Base-by-base conservation (phyloP, 2,329 filamentous ascomycete genomes). In the Elsinoe arachidis region DNA sequence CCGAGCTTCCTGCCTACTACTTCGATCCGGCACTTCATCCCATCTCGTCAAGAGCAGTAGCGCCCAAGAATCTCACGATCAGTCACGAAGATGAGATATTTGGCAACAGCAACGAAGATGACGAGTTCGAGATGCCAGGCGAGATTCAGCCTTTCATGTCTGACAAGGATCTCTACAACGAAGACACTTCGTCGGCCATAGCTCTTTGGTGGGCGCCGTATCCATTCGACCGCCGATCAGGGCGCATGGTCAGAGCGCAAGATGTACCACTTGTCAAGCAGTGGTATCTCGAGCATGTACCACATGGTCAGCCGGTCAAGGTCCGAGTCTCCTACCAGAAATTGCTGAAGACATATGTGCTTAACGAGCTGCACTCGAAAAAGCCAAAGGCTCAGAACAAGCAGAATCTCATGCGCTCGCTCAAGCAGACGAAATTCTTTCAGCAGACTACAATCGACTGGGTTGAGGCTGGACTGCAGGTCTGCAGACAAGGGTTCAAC, bases 381-480 rank as follows among this genome's bases (percentile, higher is more conserved):
- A 89, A 87, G 63, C 90, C 92, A 5, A 97, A 99, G 78, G 89
- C 93, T 3, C 86, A 96, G 64, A 96, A 91, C 76, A 95, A 92
- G 70, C 93, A 99, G 68, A 90, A 95, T 66, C 74, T 99, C 58
- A 81, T 97, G 70, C 84, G 84, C 65, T 95, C 90, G 7, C 74
- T 99, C 63, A 97, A 96, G 73, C 85, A 90, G 64, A 99, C 93
- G 49, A 99, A 99, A 69, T 99, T 99, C 76, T 99, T 99, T 80
- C 95, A 99, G 73, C 93, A 97, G 73, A 99, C 93, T 2, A 96
- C 90, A 7, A 97, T 99, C 62, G 93, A 99, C 71, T 99, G 93
- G 93, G 93, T 99, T 41, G 93, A 99, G 76, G 93, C 95, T 65
- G 93, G 95, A 75, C 80, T 99, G 68, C 95, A 99, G 75, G 93